Evolutionary conservation across 129 eudicot species (phyloP), one percentile per base, ranked within the genome.

Genomic region (Deinandra increscens): DNA sequence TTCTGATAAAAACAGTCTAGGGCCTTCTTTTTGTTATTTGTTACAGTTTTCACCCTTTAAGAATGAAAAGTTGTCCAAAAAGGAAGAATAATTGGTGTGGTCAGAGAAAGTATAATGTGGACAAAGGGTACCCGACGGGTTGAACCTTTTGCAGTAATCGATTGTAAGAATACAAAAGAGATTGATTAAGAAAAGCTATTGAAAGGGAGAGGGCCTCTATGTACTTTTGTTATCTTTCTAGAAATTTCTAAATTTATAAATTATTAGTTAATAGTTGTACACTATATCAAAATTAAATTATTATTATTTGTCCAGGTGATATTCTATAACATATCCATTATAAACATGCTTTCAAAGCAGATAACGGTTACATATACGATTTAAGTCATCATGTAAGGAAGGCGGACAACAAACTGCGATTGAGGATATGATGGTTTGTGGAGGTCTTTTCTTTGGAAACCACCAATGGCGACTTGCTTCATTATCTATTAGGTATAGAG

Each of bases 61-160:
- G 17, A 46, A 73, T 37, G 23, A 5, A 42, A 79, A 60, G 34
- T 17, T 61, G 19, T 69, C 23, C 15, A 22, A 48, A 48, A 62
- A 3, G 12, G 69, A 26, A 56, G 64, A 31, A 31, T 33, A 19
- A 77, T 54, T 50, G 67, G 76, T 73, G 81, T 81, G 82, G 56
- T 75, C 72, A 20, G 26, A 48, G 59, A 1, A 62, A 36, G 73
- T 31, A 78, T 55, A 68, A 67, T 60, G 76, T 66, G 49, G 82
- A 87, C 85, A 82, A 80, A 56, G 26, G 75, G 80, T 87, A 80
- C 82, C 81, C 75, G 87, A 87, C 86, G 90, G 82, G 22, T 66
- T 66, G 60, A 82, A 71, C 73, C 88, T 87, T 84, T 87, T 78
- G 68, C 53, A 73, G 73, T 59, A 34, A 75, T 75, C 69, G 54